phyloP scores from a whole-genome alignment of 768 basidiomycete genomes.

The Glaciozyma antarctica region DNA sequence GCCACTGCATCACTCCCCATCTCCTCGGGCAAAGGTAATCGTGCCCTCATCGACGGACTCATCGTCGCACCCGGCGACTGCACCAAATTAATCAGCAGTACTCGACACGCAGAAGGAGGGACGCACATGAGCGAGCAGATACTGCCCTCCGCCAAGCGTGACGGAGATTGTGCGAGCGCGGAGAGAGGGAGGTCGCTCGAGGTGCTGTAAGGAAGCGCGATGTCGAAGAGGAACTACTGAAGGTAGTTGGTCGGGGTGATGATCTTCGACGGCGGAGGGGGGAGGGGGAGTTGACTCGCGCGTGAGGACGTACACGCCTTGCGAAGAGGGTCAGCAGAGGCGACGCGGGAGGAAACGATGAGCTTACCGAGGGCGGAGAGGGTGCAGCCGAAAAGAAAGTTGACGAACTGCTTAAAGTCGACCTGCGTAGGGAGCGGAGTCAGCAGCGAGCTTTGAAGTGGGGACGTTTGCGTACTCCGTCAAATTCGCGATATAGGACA shows the following conservation, averaged over 20 bases:
- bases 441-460: no score
- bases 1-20: no score
- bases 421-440: no score
- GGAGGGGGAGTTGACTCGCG: slow-evolving; percentile 1
- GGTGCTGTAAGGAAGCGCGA: background rate
- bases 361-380: slow-evolving; percentile 3
- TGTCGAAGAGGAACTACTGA: no score
- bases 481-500: slow-evolving; percentile 88
- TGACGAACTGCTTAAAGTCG: background rate
- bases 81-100: background rate
- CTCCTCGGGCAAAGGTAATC: no score
- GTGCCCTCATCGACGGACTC: no score
- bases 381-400: slow-evolving; percentile 21
- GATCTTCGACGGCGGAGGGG: background rate
- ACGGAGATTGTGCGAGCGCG: slow-evolving; percentile 1
- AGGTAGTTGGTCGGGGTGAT: background rate
- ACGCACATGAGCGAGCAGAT: slow-evolving; percentile 9
- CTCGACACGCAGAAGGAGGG: background rate
- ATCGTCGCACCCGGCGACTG: no score
- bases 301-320: slow-evolving; percentile 28
- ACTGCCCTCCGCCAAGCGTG: slow-evolving; percentile 21
- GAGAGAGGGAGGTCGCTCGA: background rate
- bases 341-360: background rate
- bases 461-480: slow-evolving; percentile 27
- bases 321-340: background rate